These are phyloP conservation scores for Tieghemostelium lacteum DNA, from an alignment of 78 protist species.

Conservation along the genomic window DNA sequence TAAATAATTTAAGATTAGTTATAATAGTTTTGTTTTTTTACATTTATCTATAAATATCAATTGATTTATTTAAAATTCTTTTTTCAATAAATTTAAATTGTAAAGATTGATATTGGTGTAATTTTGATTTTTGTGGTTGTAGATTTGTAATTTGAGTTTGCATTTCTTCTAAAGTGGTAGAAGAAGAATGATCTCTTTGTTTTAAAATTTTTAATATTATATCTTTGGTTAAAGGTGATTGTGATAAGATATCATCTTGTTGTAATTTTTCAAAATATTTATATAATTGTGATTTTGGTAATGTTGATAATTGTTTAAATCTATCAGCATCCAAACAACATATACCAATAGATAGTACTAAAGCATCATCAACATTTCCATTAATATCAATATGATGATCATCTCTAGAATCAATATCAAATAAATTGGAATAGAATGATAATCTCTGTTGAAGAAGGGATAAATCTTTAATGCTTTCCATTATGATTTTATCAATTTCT, in stretches of 20 bases:
- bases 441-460: not conserved
- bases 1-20: too few species aligned
- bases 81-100: slow-evolving; percentile 18
- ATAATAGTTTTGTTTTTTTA: not conserved
- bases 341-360: slow-evolving; percentile 22
- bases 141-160: not conserved
- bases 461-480: not conserved
- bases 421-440: slow-evolving; percentile 26
- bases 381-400: slow-evolving; percentile 14
- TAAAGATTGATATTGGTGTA: not conserved
- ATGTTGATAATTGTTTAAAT: slow-evolving; percentile 5
- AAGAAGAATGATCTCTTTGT: not conserved
- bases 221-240: not conserved
- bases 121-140: not conserved
- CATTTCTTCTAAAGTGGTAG: not conserved
- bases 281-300: not conserved
- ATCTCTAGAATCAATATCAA: slow-evolving; percentile 51
- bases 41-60: not conserved
- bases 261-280: slow-evolving; percentile 39
- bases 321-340: not conserved
- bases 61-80: slow-evolving; percentile 3
- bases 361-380: slow-evolving; percentile 55
- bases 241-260: slow-evolving; percentile 26
- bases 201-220: slow-evolving; percentile 3
- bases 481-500: not conserved